Evolutionary conservation across 805 yeast species (phyloP).

Genomic region (Crinitomyces ghanaensis): DNA sequence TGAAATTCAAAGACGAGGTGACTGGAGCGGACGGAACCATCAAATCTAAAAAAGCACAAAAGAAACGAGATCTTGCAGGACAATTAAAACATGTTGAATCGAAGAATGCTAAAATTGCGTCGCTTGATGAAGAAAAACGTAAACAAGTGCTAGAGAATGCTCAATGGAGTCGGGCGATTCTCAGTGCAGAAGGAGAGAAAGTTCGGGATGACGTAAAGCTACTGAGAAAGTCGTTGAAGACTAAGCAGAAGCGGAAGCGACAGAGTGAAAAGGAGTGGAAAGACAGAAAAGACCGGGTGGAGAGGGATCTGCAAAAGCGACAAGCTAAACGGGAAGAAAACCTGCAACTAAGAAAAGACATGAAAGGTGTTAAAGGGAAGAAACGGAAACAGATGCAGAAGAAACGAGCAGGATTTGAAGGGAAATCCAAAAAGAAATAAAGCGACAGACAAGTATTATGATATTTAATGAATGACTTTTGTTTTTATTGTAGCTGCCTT

Average conservation of each 20-base stretch:
- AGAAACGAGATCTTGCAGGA: slow-evolving; percentile 83
- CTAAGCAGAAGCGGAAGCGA: slow-evolving; percentile 71
- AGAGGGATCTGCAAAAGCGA: slow-evolving; percentile 60
- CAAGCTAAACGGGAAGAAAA: slow-evolving; percentile 88
- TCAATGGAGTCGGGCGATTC: slow-evolving; percentile 74
- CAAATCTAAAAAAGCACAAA: slow-evolving; percentile 57
- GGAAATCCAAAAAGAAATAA: no score
- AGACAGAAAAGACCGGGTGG: slow-evolving; percentile 74
- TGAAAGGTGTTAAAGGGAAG: slow-evolving; percentile 62
- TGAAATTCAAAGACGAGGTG: slow-evolving; percentile 75
- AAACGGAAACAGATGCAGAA: slow-evolving; percentile 44
- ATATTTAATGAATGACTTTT: no score
- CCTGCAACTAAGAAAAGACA: slow-evolving; percentile 70
- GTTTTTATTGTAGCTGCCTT: no score
- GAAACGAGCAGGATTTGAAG: slow-evolving; percentile 86
- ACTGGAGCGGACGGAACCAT: no score
- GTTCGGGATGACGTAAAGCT: slow-evolving; percentile 83
- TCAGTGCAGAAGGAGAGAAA: slow-evolving; percentile 80
- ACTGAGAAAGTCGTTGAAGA: slow-evolving; percentile 73
- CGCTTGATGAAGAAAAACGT: slow-evolving; percentile 52
- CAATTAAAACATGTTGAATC: slow-evolving; percentile 68
- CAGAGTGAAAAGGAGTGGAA: slow-evolving; percentile 87
- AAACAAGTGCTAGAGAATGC: slow-evolving; percentile 53
- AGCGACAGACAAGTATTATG: no score
- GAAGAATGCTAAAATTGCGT: slow-evolving; percentile 52